Evolutionary conservation across 1,284 basidiomycete genomes (phyloP).

Genomic region (Rhodotorula sp.): DNA sequence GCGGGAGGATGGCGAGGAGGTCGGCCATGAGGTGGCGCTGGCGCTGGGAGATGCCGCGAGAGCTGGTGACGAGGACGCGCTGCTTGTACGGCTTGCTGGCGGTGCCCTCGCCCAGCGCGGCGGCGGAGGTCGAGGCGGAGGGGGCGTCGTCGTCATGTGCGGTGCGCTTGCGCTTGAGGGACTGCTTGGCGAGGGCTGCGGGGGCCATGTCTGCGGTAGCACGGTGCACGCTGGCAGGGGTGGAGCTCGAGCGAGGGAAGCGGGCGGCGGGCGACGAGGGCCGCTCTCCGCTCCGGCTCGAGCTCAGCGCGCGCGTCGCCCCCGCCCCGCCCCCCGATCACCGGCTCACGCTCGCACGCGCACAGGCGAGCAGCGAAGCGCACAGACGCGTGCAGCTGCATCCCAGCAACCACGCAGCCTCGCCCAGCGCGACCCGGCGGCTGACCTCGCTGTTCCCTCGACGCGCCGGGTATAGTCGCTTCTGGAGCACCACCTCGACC

Average conservation of each 20-base stretch:
- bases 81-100: constrained; percentile 53
- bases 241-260: neutral
- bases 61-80: constrained; percentile 84
- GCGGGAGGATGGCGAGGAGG: constrained; percentile 84
- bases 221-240: neutral
- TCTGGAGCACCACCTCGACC: neutral
- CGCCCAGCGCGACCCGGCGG: no score
- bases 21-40: constrained; percentile 99
- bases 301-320: neutral
- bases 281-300: neutral
- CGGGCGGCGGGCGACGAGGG: neutral
- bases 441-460: no score
- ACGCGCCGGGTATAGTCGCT: neutral
- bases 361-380: no score
- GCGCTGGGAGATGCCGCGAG: constrained; percentile 89
- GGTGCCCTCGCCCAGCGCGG: neutral
- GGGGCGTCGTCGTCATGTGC: constrained; percentile 13
- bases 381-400: no score
- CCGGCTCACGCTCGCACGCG: neutral
- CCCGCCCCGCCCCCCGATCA: no score
- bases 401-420: no score
- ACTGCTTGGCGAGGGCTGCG: constrained; percentile 27
- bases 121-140: neutral
- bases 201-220: constrained; percentile 23
- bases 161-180: constrained; percentile 39